Base-by-base conservation (phyloP, 352 stramenopile genomes). In the Globisporangium paroecandrum region DNA sequence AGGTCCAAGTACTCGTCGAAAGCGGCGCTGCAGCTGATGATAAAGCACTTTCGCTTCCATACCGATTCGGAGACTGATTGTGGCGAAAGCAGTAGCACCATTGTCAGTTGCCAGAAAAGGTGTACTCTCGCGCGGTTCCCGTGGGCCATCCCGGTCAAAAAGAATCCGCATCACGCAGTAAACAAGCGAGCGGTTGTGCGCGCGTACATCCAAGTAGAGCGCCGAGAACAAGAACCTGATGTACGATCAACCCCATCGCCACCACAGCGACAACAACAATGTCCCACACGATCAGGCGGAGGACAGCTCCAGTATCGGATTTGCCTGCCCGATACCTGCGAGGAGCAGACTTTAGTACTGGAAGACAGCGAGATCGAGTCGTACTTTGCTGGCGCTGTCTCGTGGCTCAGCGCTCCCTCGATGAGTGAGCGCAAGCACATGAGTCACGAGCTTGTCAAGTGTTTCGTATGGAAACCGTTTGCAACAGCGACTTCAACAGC, bases 161-260 rank as follows among this genome's bases (percentile, higher is more conserved):
- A 71, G 20, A 76, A 74, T 22, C 70, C 70, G 4, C 73, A 89
- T 10, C 83, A 91, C 15, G 13, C 29, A 0, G 43, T 93, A 3
- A 66, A 76, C 8, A 78, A 77, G 32, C 72, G 76, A 4, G 58
- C 72, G 7, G 70, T 89, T 5, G 41, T 83, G 9, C 80, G 82
- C 0, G 63, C 55, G 27, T 90, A 90, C 58, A 64, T 90, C 7
- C 83, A 93, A 68, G 81, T 83, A 8, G 85, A 93, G 47, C 71
- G 81, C 0, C 69, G 71, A 8, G 64, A 69, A 9, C 69, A 71
- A 10, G 64, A 70, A 9, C 27, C 60, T 7, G 49, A 47, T 15
- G 56, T 9, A 6, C n/a, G 4, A 5, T 51, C 43, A 51, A 20
- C 12, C 12, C 20, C 38, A 51, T 8, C 22, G 15, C 12, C 13